Evolutionary conservation across 441 rosid genomes (phyloP).

Genomic region (Omphalea diandra): DNA sequence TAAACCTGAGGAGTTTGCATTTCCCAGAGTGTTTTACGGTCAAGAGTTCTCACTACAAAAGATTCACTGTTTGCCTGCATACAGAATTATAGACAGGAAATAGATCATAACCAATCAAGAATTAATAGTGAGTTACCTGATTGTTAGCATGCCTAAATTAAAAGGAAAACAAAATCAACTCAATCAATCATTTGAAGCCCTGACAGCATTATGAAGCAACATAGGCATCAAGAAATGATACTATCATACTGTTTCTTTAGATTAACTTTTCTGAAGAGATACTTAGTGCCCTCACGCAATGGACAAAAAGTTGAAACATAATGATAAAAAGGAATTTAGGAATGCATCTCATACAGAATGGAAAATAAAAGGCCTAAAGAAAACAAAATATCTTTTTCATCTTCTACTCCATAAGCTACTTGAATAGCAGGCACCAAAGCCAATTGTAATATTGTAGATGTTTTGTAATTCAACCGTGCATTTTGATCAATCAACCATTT

Average conservation of each 20-base stretch:
- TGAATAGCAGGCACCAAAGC: neutral
- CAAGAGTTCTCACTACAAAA: constrained; percentile 80
- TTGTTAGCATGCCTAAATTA: neutral
- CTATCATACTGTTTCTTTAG: neutral
- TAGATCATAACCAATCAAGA: constrained; percentile 4
- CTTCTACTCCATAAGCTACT: neutral
- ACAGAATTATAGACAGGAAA: neutral
- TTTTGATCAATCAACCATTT: neutral
- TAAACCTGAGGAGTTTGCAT: constrained; percentile 98
- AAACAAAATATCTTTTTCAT: too few relatives aligned
- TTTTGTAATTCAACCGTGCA: neutral
- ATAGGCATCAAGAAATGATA: neutral
- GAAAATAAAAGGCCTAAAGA: too few relatives aligned
- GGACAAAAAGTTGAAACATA: neutral
- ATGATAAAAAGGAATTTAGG: neutral
- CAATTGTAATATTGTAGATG: neutral
- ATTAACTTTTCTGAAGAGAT: neutral
- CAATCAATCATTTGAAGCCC: neutral
- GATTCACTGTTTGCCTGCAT: constrained; percentile 70
- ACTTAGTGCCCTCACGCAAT: neutral
- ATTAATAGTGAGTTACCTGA: neutral
- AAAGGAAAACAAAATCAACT: neutral
- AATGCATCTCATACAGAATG: neutral
- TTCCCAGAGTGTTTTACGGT: constrained; percentile 92
- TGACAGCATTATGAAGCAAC: neutral